Evolutionary conservation across 805 yeast genomes (phyloP).

Genomic region (Lipomyces anomalus): DNA sequence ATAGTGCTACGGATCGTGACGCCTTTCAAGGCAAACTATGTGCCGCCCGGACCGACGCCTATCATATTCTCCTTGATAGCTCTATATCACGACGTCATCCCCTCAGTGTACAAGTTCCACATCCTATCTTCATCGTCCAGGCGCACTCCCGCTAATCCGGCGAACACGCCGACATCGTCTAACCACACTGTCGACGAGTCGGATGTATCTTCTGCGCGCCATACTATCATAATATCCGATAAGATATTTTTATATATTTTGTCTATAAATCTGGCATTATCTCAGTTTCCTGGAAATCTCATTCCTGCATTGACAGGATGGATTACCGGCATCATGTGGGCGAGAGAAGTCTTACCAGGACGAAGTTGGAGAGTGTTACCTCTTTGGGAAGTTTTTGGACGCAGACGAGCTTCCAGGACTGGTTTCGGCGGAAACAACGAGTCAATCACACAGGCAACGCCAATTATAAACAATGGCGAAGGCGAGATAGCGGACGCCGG

Average conservation of each 20-base stretch:
- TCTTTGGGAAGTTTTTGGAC: constrained; percentile 22
- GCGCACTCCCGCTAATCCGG: constrained; percentile 14
- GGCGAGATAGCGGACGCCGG: too few relatives aligned
- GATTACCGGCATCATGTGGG: constrained; percentile 35
- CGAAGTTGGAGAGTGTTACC: constrained; percentile 38
- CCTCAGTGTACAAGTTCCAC: constrained; percentile 38
- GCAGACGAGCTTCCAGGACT: background rate
- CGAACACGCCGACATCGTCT: constrained; percentile 7
- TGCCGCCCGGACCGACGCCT: constrained; percentile 36
- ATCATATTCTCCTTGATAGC: constrained; percentile 35
- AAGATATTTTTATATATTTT: constrained; percentile 35
- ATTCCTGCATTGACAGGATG: constrained; percentile 35
- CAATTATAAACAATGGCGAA: too few relatives aligned
- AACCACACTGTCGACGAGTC: background rate
- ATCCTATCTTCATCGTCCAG: constrained; percentile 20
- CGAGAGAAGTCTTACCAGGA: constrained; percentile 37
- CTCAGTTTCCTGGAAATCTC: constrained; percentile 31
- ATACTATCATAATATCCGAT: constrained; percentile 31
- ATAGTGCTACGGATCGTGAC: constrained; percentile 18
- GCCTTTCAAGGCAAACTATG: constrained; percentile 19
- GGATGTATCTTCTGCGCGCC: constrained; percentile 1
- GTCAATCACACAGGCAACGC: constrained; percentile 4
- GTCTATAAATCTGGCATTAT: constrained; percentile 33
- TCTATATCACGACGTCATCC: constrained; percentile 37
- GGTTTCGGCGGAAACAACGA: background rate